phyloP scores from a whole-genome alignment of 495 filamentous ascomycete genomes.

The Aspergillus nanangensis region DNA sequence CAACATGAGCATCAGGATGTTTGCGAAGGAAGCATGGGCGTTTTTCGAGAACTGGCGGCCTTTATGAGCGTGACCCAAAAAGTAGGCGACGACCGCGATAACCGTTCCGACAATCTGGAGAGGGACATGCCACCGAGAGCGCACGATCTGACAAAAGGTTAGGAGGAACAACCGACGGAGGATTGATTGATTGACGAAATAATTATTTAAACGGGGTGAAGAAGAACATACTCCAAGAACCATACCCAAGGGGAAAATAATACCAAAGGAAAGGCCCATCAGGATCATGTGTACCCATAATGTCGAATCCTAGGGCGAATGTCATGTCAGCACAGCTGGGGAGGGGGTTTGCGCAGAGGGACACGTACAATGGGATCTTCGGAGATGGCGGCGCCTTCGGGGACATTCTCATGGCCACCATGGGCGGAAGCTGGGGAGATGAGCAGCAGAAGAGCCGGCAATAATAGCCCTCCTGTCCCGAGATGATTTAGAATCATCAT shows the following conservation, averaged over 20 bases:
- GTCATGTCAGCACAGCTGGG: conserved; percentile 2
- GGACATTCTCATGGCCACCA: conserved; percentile 71
- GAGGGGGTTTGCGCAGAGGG: neutral
- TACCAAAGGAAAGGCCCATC: conserved; percentile 82
- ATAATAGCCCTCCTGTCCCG: conserved; percentile 8
- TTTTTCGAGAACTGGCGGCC: conserved; percentile 85
- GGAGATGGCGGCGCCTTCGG: conserved; percentile 72
- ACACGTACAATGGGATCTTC: conserved; percentile 75
- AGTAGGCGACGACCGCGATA: conserved; percentile 79
- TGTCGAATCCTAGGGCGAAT: conserved; percentile 58
- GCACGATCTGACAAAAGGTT: conserved; percentile 60
- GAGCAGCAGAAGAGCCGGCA: conserved; percentile 28
- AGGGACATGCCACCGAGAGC: conserved; percentile 92
- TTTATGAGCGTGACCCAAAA: conserved; percentile 85
- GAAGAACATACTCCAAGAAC: conserved; percentile 71
- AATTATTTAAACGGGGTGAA: neutral
- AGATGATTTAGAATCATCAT: conserved; percentile 13
- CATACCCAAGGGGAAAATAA: conserved; percentile 94
- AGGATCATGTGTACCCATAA: conserved; percentile 92
- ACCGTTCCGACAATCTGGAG: conserved; percentile 70
- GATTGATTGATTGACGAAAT: neutral
- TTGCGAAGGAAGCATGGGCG: conserved; percentile 77
- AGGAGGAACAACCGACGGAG: neutral
- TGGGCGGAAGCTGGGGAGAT: conserved; percentile 48
- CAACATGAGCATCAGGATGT: conserved; percentile 72